Conservation (phyloP, 805 yeast genomes). For the Kuraishia ogatae region DNA sequence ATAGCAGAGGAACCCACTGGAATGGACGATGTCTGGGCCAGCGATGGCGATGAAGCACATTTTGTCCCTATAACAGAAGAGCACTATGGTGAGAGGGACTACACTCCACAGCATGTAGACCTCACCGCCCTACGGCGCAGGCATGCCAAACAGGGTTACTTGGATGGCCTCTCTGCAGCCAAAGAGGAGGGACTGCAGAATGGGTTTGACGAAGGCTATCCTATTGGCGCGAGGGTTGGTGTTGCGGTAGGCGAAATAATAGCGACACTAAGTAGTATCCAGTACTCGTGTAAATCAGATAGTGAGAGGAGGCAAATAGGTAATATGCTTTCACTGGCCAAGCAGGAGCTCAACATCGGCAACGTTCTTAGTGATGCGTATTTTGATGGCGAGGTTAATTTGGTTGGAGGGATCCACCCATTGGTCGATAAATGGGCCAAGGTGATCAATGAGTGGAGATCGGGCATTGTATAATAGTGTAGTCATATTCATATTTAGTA, state of each 20-base stretch:
- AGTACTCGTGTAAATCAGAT: conserved; percentile 3
- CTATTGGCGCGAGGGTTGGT: conserved; percentile 67
- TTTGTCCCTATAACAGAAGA: conserved; percentile 19
- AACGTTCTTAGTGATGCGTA: conserved; percentile 44
- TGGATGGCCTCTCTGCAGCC: conserved; percentile 67
- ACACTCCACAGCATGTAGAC: conserved; percentile 15
- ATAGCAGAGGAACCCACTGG: no score
- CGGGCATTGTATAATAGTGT: background rate
- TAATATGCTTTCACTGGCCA: conserved; percentile 24
- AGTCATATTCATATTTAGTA: background rate
- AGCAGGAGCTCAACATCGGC: conserved; percentile 47
- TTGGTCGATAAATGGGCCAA: conserved; percentile 16
- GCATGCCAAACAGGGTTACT: conserved; percentile 74
- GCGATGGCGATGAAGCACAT: conserved; percentile 22
- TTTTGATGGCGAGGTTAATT: conserved; percentile 42
- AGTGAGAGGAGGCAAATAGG: background rate
- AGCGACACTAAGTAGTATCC: conserved; percentile 28
- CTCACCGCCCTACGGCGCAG: conserved; percentile 37
- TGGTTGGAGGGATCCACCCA: conserved; percentile 22
- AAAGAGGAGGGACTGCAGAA: conserved; percentile 63
- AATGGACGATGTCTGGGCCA: conserved; percentile 23
- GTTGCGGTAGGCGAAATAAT: conserved; percentile 54
- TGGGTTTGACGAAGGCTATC: conserved; percentile 80
- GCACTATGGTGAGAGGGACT: conserved; percentile 25
- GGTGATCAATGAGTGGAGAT: background rate